Percentiles rank a stretch among this genome's conserved stretches.
These are phyloP conservation scores for Talaromyces stipitatus DNA, from an alignment of 495 filamentous ascomycete species.

Conservation along the genomic window DNA sequence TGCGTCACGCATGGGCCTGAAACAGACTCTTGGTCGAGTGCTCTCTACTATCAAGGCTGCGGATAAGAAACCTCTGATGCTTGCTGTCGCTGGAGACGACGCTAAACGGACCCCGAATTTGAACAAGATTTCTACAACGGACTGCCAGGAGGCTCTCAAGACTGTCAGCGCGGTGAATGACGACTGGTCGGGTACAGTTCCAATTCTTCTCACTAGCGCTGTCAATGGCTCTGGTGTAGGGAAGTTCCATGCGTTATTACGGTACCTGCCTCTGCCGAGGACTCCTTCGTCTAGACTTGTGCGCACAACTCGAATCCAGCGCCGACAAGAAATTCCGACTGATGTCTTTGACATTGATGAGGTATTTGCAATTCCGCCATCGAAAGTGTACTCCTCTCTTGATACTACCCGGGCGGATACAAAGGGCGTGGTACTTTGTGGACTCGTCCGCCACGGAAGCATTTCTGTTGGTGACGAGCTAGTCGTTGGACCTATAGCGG, in stretches of 20 bases:
- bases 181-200: slow-evolving; percentile 52
- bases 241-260: slow-evolving; percentile 72
- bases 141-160: slow-evolving; percentile 45
- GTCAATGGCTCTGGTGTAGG: slow-evolving; percentile 78
- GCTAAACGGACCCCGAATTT: slow-evolving; percentile 22
- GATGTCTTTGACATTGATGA: slow-evolving; percentile 86
- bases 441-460: slow-evolving; percentile 70
- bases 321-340: slow-evolving; percentile 25
- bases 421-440: slow-evolving; percentile 65
- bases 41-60: slow-evolving; percentile 70
- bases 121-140: slow-evolving; percentile 29
- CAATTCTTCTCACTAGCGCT: slow-evolving; percentile 82
- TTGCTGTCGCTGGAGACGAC: slow-evolving; percentile 41
- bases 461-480: slow-evolving; percentile 74
- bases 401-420: slow-evolving; percentile 30
- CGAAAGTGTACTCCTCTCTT: slow-evolving; percentile 35
- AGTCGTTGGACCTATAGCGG: slow-evolving; percentile 67
- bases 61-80: slow-evolving; percentile 62
- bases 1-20: slow-evolving; percentile 61
- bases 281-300: slow-evolving; percentile 33
- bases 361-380: slow-evolving; percentile 55
- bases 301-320: slow-evolving; percentile 23
- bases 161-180: slow-evolving; percentile 33
- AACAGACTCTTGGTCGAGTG: slow-evolving; percentile 59
- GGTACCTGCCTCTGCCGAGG: slow-evolving; percentile 64